phyloP scores from a whole-genome alignment of 2,329 filamentous ascomycete genomes.

The Talaromyces sp. region DNA sequence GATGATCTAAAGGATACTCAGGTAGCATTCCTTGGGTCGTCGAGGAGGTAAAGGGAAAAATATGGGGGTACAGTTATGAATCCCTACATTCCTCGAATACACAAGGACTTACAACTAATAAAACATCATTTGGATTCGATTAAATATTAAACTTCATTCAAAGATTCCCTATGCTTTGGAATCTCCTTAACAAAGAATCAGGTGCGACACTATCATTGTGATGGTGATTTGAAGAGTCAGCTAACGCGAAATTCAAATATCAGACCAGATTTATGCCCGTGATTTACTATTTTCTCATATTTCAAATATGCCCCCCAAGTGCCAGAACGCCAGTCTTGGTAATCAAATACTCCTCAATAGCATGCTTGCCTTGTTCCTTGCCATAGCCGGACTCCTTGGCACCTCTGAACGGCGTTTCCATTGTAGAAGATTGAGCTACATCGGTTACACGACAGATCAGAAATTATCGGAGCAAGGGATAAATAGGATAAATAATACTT shows the following conservation, averaged over 20 bases:
- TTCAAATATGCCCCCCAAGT: slow-evolving; percentile 17
- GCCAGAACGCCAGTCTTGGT: slow-evolving; percentile 47
- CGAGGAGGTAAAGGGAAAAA: background rate
- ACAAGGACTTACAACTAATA: background rate
- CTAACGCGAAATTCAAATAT: background rate
- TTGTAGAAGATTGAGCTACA: slow-evolving; percentile 59
- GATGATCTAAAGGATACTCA: background rate
- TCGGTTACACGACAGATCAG: slow-evolving; percentile 16
- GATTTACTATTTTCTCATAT: background rate
- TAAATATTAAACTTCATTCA: background rate
- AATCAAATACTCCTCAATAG: slow-evolving; percentile 39
- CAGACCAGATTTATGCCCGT: background rate
- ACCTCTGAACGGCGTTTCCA: slow-evolving; percentile 64
- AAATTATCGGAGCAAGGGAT: background rate
- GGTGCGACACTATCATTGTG: background rate
- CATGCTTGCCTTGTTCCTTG: slow-evolving; percentile 58
- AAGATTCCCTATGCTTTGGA: background rate
- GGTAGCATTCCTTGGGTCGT: slow-evolving; percentile 1
- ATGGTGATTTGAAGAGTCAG: background rate
- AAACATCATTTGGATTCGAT: background rate
- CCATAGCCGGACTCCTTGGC: slow-evolving; percentile 67
- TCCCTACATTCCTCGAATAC: background rate
- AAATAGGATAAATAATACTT: background rate
- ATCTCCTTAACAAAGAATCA: background rate
- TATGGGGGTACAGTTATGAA: background rate